Conservation (phyloP, 2,329 filamentous ascomycete species). For the Penicillium sp. region DNA sequence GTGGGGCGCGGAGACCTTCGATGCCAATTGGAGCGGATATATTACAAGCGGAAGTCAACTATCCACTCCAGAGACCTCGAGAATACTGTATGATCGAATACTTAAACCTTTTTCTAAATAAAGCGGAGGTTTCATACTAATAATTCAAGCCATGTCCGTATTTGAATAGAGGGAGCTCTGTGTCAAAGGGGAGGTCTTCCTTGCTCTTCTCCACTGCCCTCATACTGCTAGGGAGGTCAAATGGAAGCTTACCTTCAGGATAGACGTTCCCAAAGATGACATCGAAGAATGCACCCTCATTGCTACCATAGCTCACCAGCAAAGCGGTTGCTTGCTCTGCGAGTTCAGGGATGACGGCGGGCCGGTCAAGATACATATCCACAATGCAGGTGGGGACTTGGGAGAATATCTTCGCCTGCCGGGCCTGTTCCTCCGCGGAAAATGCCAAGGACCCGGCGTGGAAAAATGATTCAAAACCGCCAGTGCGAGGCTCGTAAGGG, state of each 20-base stretch:
- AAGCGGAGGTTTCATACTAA: background rate
- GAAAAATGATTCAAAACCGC: background rate
- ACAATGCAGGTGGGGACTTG: background rate
- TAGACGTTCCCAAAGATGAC: slow-evolving; percentile 36
- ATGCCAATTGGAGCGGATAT: no score
- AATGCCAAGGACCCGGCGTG: background rate
- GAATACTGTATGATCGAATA: no score
- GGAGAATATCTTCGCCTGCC: background rate
- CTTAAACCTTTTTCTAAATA: no score
- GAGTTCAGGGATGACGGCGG: slow-evolving; percentile 44
- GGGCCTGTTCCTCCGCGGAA: background rate
- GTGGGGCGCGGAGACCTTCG: no score
- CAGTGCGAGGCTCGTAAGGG: background rate
- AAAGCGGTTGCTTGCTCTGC: slow-evolving; percentile 22
- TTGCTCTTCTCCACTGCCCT: slow-evolving; percentile 39
- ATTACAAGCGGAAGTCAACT: no score
- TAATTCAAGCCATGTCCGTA: background rate
- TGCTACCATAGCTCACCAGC: background rate
- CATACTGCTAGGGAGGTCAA: slow-evolving; percentile 49
- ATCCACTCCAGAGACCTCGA: no score
- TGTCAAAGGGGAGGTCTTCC: background rate
- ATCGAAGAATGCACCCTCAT: slow-evolving; percentile 43
- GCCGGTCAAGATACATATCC: background rate
- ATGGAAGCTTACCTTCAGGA: slow-evolving; percentile 48
- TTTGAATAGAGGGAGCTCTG: background rate